Base-by-base conservation (phyloP, 495 filamentous ascomycete species). In the Astrothelium macrocarpum region DNA sequence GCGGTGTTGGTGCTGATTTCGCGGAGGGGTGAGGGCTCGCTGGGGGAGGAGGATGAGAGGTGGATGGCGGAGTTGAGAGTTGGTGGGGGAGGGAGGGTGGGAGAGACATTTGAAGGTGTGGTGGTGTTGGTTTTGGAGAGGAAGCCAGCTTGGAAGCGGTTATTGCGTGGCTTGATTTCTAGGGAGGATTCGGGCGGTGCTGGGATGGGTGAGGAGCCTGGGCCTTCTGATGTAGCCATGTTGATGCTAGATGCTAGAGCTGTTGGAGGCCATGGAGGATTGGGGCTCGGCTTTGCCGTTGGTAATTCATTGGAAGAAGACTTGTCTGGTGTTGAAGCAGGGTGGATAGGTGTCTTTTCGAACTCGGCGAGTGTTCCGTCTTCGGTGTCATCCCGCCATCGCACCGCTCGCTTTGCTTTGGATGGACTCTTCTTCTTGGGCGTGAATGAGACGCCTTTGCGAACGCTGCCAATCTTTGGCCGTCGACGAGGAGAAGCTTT, bases 331-430 rank as follows among this genome's bases (percentile, higher is more conserved):
- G 77, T 75, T 9, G 71, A 69, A 32, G 78, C 72, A 18, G 80
- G 74, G 70, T 84, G 88, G 69, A 89, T 79, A 29, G 91, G 93
- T 3, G 92, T 95, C 75, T 89, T 89, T 71, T 92, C 87, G 66
- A 91, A 95, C 70, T 96, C 93, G 61, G 90, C 89, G 32, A 97
- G 76, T 32, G 86, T 81, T 11, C 90, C 90, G 20, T 83, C 77
- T 70, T 97, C 83, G 60, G 88, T 88, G 68, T 97, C 94, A 71
- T 98, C 94, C 56, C 88, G 86, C 95, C 95, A 98, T 61, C 91
- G 82, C 16, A 98, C 94, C 42, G 82, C 84, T 68, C 90, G 80
- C 78, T 95, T 94, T 29, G 75, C 66, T 65, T 86, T 87, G 12
- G 67, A 68, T 0, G 81, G 78, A 32, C 85, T 76, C 71, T 83